Evolutionary conservation across 176 grass and related monocot genomes (phyloP).

Genomic region (Ampelocalamus luodianensis): DNA sequence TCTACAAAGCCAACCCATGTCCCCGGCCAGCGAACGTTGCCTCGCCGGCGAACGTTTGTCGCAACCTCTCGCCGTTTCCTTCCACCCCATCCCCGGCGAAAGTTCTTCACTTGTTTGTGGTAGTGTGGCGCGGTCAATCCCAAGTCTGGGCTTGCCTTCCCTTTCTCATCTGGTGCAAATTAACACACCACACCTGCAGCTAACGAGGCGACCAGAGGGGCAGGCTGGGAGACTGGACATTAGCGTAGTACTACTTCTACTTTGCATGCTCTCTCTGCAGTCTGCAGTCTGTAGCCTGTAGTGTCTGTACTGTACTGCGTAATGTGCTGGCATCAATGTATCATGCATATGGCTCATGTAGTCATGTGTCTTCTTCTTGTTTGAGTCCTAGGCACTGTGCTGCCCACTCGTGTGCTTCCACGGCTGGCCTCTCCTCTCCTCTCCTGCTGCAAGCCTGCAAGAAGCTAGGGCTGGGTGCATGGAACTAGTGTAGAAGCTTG

Average conservation of each 20-base stretch:
- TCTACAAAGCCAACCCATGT: no score
- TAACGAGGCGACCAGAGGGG: neutral
- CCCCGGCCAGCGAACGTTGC: no score
- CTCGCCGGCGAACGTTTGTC: no score
- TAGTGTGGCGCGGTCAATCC: neutral
- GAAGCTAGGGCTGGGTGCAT: neutral
- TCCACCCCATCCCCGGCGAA: no score
- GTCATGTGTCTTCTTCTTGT: neutral
- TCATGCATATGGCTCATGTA: neutral
- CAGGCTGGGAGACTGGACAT: constrained; percentile 39
- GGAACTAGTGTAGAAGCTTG: neutral
- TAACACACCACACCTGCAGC: no score
- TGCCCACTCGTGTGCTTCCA: neutral
- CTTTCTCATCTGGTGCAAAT: constrained; percentile 9
- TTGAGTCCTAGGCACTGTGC: no score
- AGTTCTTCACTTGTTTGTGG: neutral
- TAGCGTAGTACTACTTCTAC: neutral
- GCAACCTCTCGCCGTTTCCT: no score
- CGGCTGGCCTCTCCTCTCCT: constrained; percentile 3
- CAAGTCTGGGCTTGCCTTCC: constrained; percentile 26
- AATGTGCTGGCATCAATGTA: neutral
- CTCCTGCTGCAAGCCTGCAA: neutral
- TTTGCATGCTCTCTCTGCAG: neutral
- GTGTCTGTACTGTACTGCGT: neutral
- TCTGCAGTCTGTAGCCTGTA: no score